Percentiles rank a stretch among this genome's conserved stretches.
These are phyloP conservation scores for Vaccinium darrowii DNA, from an alignment of 148 eudicot species.

Conservation along the genomic window DNA sequence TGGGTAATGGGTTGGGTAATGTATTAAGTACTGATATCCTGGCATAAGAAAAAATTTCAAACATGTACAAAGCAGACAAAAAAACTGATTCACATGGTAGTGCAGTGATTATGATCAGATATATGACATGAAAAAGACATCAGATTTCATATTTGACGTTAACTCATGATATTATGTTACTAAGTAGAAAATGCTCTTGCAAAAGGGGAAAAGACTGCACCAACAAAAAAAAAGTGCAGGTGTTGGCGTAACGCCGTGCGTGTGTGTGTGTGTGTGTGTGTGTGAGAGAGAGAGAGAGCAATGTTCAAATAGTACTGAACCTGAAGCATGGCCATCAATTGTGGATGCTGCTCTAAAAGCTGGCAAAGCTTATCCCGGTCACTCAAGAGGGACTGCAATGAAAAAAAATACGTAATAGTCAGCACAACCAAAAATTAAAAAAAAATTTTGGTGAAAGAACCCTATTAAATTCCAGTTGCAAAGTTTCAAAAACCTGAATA, in stretches of 20 bases:
- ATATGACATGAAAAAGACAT: background rate
- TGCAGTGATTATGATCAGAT: background rate
- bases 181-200: background rate
- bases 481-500: conserved; percentile 58
- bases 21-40: background rate
- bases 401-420: conserved; percentile 11
- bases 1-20: background rate
- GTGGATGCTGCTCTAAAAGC: conserved; percentile 94
- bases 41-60: background rate
- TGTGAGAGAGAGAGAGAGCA: background rate
- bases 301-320: conserved; percentile 33
- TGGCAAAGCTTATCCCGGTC: conserved; percentile 93
- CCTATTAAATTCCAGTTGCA: background rate
- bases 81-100: background rate
- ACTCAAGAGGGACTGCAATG: conserved; percentile 70
- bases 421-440: conserved; percentile 12
- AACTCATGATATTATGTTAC: background rate
- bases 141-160: background rate
- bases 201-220: background rate
- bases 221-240: background rate
- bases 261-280: background rate
- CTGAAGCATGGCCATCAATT: conserved; percentile 98
- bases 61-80: background rate
- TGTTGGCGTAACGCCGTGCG: background rate
- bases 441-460: background rate